These are phyloP conservation scores for Pestalotiopsis sp. DNA, from an alignment of 2,329 filamentous ascomycete genomes.

Conservation along the genomic window DNA sequence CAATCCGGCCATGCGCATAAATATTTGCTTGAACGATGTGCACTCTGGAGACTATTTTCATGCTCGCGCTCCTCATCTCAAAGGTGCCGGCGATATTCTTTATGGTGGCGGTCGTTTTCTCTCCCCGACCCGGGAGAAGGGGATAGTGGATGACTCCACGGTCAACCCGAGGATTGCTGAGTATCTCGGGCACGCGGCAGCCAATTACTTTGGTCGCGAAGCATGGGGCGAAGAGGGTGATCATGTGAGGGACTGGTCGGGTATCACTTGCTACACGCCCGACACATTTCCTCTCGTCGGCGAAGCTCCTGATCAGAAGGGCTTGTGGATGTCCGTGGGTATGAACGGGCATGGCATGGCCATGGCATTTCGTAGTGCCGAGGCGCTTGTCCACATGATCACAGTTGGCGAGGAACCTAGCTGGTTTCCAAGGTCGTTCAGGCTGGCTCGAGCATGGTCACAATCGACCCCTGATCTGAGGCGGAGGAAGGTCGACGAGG, in stretches of 20 bases:
- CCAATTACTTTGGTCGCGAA: conserved; percentile 4
- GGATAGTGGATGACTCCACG: conserved; percentile 10
- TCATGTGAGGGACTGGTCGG: conserved; percentile 9
- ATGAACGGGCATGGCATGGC: conserved; percentile 16
- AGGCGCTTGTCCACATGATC: conserved; percentile 14
- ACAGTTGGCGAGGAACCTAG: conserved; percentile 9
- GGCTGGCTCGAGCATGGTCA: conserved; percentile 12
- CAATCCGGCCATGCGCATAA: conserved; percentile 20
- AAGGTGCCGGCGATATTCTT: conserved; percentile 32
- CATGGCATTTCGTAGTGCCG: conserved; percentile 13
- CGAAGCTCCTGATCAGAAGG: conserved; percentile 4
- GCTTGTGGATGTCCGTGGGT: conserved; percentile 14
- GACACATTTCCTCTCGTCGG: conserved; percentile 13
- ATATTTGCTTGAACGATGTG: conserved; percentile 25
- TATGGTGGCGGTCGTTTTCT: conserved; percentile 25
- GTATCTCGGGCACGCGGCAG: conserved; percentile 7
- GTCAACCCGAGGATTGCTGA: conserved; percentile 8
- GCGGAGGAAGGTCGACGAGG: not conserved
- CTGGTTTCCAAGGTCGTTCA: conserved; percentile 13
- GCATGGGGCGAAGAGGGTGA: conserved; percentile 11
- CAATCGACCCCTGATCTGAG: not conserved
- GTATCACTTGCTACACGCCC: conserved; percentile 15
- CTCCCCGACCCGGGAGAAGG: conserved; percentile 20
- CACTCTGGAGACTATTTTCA: conserved; percentile 39
- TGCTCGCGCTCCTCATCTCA: conserved; percentile 25